Percentiles rank a stretch among this genome's conserved stretches.
Conservation (phyloP, 805 yeast species). For the Ogataea paradorogensis region DNA sequence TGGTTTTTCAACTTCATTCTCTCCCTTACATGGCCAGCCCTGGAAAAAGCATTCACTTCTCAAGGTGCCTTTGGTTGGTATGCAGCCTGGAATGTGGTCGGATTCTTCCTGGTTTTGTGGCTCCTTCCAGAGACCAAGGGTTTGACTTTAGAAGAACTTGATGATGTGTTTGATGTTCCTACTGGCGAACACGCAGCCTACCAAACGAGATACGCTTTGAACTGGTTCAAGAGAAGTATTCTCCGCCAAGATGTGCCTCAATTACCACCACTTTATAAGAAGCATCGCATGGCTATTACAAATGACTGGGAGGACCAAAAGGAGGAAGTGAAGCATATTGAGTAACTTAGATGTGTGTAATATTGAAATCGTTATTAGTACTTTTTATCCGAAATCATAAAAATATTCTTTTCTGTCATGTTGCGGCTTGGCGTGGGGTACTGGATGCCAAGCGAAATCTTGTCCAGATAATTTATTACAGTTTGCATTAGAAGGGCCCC, state of each 20-base stretch:
- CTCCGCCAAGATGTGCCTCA: conserved; percentile 47
- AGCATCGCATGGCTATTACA: conserved; percentile 59
- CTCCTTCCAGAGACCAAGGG: conserved; percentile 72
- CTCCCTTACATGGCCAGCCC: conserved; percentile 77
- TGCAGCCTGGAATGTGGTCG: conserved; percentile 78
- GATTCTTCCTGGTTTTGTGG: conserved; percentile 68
- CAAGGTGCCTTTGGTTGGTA: conserved; percentile 89
- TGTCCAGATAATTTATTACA: not conserved
- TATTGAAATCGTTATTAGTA: no score
- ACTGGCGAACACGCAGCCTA: conserved; percentile 50
- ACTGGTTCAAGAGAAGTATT: conserved; percentile 44
- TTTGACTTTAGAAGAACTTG: conserved; percentile 72
- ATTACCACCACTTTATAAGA: conserved; percentile 54
- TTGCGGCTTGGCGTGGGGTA: conserved; percentile 2
- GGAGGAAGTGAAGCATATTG: conserved; percentile 49
- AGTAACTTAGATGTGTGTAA: conserved; percentile 22
- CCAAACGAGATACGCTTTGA: conserved; percentile 39
- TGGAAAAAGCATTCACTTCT: conserved; percentile 61
- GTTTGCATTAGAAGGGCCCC: conserved; percentile 5
- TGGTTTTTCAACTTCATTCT: conserved; percentile 72
- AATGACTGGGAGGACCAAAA: conserved; percentile 62
- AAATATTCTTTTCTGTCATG: no score
- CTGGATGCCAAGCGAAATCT: no score
- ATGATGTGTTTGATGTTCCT: conserved; percentile 65
- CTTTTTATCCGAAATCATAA: no score